These are phyloP conservation scores for Fomitopsis pulvina DNA, from an alignment of 768 basidiomycete species.

Conservation along the genomic window DNA sequence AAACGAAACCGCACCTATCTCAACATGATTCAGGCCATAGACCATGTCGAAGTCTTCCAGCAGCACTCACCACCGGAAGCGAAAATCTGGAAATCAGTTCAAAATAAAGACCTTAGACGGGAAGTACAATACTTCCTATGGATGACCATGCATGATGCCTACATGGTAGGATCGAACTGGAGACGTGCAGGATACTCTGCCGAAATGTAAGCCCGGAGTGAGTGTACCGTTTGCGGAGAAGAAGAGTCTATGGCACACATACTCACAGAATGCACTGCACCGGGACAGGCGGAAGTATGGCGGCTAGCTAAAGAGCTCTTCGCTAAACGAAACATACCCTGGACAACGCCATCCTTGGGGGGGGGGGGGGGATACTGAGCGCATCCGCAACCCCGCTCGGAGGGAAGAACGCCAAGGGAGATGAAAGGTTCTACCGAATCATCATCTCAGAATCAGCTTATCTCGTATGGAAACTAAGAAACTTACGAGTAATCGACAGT, in stretches of 20 bases:
- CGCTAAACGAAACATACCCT: neutral
- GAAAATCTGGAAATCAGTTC: neutral
- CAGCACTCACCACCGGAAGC: neutral
- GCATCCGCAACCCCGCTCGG: too few relatives aligned
- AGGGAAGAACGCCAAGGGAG: too few relatives aligned
- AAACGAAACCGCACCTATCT: neutral
- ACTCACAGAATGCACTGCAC: constrained; percentile 12
- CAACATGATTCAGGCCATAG: neutral
- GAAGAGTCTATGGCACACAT: constrained; percentile 17
- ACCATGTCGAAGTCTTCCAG: neutral
- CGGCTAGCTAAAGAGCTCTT: constrained; percentile 7
- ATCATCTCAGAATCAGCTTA: too few relatives aligned
- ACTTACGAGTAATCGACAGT: too few relatives aligned
- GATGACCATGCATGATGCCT: neutral
- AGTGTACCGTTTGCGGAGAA: constrained; percentile 9
- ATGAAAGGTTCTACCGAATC: too few relatives aligned
- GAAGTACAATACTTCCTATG: neutral
- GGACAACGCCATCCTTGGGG: neutral
- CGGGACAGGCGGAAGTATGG: constrained; percentile 15
- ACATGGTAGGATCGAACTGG: constrained; percentile 15
- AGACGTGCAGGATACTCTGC: neutral
- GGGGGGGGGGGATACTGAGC: neutral
- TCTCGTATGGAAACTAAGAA: too few relatives aligned
- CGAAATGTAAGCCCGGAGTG: constrained; percentile 2
- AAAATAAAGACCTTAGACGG: neutral